A percentile compares a stretch with the other conserved stretches of the same genome.
Evolutionary conservation across 164 flowering plant genomes (phyloP).

Genomic region (Piper longum): DNA sequence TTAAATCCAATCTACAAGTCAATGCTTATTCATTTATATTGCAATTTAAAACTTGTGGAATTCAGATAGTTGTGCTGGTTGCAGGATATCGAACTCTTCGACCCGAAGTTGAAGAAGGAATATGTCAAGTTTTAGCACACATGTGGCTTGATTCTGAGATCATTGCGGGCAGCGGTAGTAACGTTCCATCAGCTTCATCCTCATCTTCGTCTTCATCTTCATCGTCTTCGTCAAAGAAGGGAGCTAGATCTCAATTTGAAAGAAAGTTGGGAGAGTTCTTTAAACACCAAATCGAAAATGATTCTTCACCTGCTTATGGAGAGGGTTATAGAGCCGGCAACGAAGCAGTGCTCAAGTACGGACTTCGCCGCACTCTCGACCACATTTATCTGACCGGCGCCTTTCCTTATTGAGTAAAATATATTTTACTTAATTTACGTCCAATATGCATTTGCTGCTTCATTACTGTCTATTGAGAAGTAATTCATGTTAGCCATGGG

Average conservation of each 20-base stretch:
- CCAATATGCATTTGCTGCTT: too few relatives aligned
- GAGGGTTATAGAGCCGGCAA: slow-evolving; percentile 83
- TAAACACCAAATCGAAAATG: slow-evolving; percentile 83
- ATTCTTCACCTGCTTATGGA: slow-evolving; percentile 77
- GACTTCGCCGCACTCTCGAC: slow-evolving; percentile 57
- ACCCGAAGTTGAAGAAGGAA: slow-evolving; percentile 6
- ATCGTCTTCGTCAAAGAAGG: slow-evolving; percentile 28
- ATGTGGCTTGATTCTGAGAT: slow-evolving; percentile 27
- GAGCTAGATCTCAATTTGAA: slow-evolving; percentile 53
- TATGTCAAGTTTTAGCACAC: too few relatives aligned
- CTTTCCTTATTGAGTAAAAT: slow-evolving; percentile 33
- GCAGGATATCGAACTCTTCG: slow-evolving; percentile 63
- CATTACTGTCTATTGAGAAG: too few relatives aligned
- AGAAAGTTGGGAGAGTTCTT: slow-evolving; percentile 80
- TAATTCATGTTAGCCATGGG: too few relatives aligned
- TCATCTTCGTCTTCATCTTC: slow-evolving; percentile 18
- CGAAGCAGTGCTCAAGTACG: slow-evolving; percentile 59
- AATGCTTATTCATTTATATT: too few relatives aligned
- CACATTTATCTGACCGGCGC: slow-evolving; percentile 67
- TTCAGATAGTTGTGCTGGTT: background rate
- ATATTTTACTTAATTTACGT: too few relatives aligned
- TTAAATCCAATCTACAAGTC: too few relatives aligned
- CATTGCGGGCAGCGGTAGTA: slow-evolving; percentile 29
- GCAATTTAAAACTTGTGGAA: too few relatives aligned
- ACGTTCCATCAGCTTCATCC: slow-evolving; percentile 34